Conservation (phyloP, 208 protist species). For the Trypanosoma mega region DNA sequence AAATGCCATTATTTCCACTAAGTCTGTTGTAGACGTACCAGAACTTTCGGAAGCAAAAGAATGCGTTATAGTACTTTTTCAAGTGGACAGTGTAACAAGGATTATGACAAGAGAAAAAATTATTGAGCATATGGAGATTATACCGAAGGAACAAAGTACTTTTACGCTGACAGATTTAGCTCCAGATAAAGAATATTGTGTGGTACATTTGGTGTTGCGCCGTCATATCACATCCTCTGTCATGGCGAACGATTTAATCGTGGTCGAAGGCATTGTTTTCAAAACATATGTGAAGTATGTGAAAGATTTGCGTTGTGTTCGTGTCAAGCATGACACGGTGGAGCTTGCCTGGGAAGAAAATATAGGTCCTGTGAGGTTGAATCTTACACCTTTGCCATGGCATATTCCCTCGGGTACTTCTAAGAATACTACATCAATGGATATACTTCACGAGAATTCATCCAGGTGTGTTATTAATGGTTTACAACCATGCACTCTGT, state of each 20-base stretch:
- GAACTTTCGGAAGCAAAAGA: neutral
- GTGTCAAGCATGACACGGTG: constrained; percentile 7
- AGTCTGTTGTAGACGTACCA: constrained; percentile 17
- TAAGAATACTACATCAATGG: neutral
- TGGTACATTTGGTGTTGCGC: constrained; percentile 20
- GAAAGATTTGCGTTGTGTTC: constrained; percentile 2
- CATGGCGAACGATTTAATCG: constrained; percentile 8
- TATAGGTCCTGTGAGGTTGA: constrained; percentile 1
- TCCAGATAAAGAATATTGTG: constrained; percentile 16
- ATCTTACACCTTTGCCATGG: constrained; percentile 4
- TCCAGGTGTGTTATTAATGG: neutral
- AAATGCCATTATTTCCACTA: constrained; percentile 2
- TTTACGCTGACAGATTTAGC: constrained; percentile 13
- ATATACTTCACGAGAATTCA: neutral
- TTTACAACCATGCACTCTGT: constrained; percentile 17
- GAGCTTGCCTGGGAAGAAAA: constrained; percentile 15
- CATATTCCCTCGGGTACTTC: neutral
- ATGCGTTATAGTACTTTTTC: constrained; percentile 14
- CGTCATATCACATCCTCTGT: neutral
- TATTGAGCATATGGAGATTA: neutral
- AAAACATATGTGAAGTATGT: neutral
- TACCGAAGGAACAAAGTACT: constrained; percentile 3
- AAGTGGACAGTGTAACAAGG: neutral
- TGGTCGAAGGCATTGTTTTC: constrained; percentile 19
- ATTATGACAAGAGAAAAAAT: constrained; percentile 6